These are phyloP conservation scores for Trichoderma afroharzianum DNA, from an alignment of 2,329 filamentous ascomycete species.

Conservation along the genomic window DNA sequence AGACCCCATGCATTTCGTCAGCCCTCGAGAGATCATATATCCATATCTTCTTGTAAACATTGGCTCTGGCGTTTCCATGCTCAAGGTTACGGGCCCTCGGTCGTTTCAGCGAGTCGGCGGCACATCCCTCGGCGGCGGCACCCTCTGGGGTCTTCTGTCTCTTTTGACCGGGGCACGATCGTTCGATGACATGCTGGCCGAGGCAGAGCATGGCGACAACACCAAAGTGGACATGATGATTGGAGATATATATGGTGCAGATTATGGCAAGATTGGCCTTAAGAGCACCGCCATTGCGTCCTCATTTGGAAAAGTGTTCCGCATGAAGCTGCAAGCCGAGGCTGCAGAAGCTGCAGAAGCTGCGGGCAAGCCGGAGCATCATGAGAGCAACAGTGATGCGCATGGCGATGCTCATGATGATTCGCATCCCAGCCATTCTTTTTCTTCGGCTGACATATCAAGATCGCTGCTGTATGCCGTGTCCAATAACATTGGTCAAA, in stretches of 20 bases:
- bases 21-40: constrained; percentile 76
- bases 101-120: constrained; percentile 89
- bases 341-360: constrained; percentile 79
- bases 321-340: constrained; percentile 83
- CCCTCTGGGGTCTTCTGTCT: constrained; percentile 90
- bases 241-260: constrained; percentile 94
- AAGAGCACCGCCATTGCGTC: constrained; percentile 95
- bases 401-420: constrained; percentile 26
- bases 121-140: constrained; percentile 93
- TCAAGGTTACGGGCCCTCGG: constrained; percentile 89
- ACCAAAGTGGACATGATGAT: constrained; percentile 92
- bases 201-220: constrained; percentile 90
- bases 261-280: constrained; percentile 92
- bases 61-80: constrained; percentile 92
- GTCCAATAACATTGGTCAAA: constrained; percentile 97
- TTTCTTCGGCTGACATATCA: constrained; percentile 81
- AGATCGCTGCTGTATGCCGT: constrained; percentile 91
- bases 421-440: constrained; percentile 42
- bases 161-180: constrained; percentile 87
- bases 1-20: constrained; percentile 85
- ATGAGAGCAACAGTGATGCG: constrained; percentile 29
- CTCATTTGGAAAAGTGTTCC: constrained; percentile 95
- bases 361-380: constrained; percentile 53
- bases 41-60: constrained; percentile 98
- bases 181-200: constrained; percentile 96